Base-by-base conservation (phyloP, 2,329 filamentous ascomycete species). In the Botrytis byssoidea region DNA sequence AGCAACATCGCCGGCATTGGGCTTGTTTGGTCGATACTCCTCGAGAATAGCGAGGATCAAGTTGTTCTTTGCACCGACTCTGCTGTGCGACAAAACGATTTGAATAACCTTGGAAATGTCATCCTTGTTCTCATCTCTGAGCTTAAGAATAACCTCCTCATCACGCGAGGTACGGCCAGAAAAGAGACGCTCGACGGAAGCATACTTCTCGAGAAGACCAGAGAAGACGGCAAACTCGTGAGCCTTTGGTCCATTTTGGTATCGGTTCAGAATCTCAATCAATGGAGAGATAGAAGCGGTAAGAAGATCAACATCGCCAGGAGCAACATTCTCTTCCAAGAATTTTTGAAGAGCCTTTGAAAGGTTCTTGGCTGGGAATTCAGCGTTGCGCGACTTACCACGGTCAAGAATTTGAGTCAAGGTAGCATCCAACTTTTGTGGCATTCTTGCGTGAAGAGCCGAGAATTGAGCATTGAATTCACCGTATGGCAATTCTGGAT, bases 381-480 rank as follows among this genome's bases (percentile, higher is more conserved):
- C 96, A 16, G 88, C 86, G 74, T 92, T 90, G 65, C 96, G 90
- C 73, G 89, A 85, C 82, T 91, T 93, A 60, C 94, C 90, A 74
- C 93, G 91, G 74, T 98, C 95, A 70, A 98, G 92, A 63, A 97
- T 91, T 79, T 96, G 93, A 20, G 91, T 90, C 77, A 99, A 91
- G 77, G 89, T 90, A 35, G 90, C 83, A 79, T 98, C 95, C 44
- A 99, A 90, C 85, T 95, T 98, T 82, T 95, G 92, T 0, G 96
- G 96, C 93, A 98, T 99, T 79, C 96, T 93, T 10, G 95, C 93
- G 83, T 98, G 95, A n/a, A 99, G 89, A 35, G 96, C 96, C 67
- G 96, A 97, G 78, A 97, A 96, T 81, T 98, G 94, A 9, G 95
- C 93, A 76, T 92, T 94, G 93, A 95, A 99, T 83, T 99, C 94